Percentiles rank a stretch among this genome's conserved stretches.
phyloP scores from a whole-genome alignment of 352 stramenopile species.

The Phytophthora sp. region DNA sequence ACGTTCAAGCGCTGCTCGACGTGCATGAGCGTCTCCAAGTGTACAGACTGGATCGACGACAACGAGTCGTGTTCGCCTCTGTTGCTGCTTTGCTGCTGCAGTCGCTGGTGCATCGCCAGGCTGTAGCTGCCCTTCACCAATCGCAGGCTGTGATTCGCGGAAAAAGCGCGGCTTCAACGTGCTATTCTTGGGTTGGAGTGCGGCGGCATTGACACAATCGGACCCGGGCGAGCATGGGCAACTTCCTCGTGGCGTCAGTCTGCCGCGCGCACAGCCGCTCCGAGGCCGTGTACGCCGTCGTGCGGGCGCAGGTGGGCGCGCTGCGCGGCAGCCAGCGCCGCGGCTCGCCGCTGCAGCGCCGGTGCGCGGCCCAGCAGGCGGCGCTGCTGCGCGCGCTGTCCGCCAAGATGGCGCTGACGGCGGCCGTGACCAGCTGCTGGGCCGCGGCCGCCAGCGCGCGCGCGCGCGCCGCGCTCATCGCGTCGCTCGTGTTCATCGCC shows the following conservation, averaged over 20 bases:
- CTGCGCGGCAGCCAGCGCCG: conserved; percentile 15
- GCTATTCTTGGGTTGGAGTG: conserved; percentile 29
- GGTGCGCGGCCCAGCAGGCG: conserved; percentile 34
- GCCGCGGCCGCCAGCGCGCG: conserved; percentile 17
- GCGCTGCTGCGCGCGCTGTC: conserved; percentile 31
- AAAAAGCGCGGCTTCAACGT: conserved; percentile 30
- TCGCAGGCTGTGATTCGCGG: conserved; percentile 12
- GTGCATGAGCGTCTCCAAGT: too few species aligned
- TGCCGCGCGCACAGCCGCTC: conserved; percentile 35
- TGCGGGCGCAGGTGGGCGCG: conserved; percentile 23
- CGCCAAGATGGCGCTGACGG: conserved; percentile 24
- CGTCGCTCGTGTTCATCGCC: conserved; percentile 35
- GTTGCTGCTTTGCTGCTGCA: too few species aligned
- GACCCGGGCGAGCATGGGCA: conserved; percentile 28
- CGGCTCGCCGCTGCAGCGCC: conserved; percentile 26
- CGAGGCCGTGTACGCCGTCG: conserved; percentile 32
- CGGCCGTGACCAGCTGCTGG: conserved; percentile 31
- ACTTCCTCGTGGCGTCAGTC: conserved; percentile 36
- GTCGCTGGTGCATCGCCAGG: too few species aligned
- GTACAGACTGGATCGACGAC: too few species aligned
- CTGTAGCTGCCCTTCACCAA: too few species aligned
- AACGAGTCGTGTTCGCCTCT: too few species aligned
- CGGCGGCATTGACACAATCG: conserved; percentile 9
- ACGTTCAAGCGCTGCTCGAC: too few species aligned
- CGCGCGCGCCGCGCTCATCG: conserved; percentile 31